These are phyloP conservation scores for Candida arabinofermentans DNA, from an alignment of 805 yeast genomes.

Conservation along the genomic window DNA sequence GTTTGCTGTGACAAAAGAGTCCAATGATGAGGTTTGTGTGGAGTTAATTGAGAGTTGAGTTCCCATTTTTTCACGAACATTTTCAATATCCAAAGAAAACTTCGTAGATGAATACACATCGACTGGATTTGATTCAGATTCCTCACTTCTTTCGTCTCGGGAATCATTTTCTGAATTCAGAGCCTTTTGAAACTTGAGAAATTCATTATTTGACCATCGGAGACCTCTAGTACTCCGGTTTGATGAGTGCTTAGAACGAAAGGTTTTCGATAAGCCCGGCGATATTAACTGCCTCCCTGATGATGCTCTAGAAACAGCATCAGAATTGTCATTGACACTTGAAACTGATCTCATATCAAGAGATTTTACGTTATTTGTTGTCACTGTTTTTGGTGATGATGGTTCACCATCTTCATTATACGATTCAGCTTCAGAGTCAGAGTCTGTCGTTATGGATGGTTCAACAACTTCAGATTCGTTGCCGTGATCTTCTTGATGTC, in stretches of 20 bases:
- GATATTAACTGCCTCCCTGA: not conserved
- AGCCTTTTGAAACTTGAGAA: constrained; percentile 12
- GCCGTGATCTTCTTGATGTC: not conserved
- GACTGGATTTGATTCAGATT: not conserved
- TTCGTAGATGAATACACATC: constrained; percentile 5
- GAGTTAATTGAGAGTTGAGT: constrained; percentile 2
- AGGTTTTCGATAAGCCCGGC: not conserved
- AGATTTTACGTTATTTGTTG: no score
- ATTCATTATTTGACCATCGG: constrained; percentile 20
- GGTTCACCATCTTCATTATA: not conserved
- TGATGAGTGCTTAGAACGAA: not conserved
- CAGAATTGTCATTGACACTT: no score
- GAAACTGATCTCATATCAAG: no score
- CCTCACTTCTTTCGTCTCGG: not conserved
- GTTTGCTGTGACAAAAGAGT: constrained; percentile 24
- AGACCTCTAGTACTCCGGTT: not conserved
- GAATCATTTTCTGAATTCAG: not conserved
- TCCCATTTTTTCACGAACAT: constrained; percentile 6
- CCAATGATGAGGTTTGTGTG: constrained; percentile 6
- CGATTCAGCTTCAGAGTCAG: not conserved
- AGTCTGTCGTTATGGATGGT: not conserved
- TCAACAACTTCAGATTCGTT: not conserved
- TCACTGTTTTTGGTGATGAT: no score
- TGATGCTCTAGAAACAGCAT: no score
- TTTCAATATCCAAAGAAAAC: constrained; percentile 10